Evolutionary conservation across 176 grass and related monocot species (phyloP).

Genomic region (Bothriochloa decipiens): DNA sequence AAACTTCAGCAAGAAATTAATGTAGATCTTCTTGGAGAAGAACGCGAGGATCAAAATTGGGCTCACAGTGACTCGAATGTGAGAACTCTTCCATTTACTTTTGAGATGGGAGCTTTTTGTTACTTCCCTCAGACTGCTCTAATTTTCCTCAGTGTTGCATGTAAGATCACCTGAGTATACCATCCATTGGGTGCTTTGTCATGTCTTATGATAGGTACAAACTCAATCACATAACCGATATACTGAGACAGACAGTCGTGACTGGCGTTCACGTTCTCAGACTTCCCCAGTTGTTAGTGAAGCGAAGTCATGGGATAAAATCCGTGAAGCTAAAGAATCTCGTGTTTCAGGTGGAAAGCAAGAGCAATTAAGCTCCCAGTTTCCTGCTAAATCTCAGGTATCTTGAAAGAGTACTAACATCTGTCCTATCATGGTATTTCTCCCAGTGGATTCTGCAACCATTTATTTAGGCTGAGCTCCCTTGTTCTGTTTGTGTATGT

Average conservation of each 20-base stretch:
- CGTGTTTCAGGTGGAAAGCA: slow-evolving; percentile 45
- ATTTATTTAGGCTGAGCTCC: slow-evolving; percentile 18
- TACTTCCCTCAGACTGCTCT: not conserved
- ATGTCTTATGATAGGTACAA: slow-evolving; percentile 42
- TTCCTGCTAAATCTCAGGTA: slow-evolving; percentile 51
- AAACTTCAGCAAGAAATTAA: slow-evolving; percentile 78
- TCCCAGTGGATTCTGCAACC: not conserved
- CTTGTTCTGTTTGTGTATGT: slow-evolving; percentile 18
- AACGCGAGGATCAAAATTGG: slow-evolving; percentile 80
- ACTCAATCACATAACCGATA: slow-evolving; percentile 55
- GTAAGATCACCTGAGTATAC: not conserved
- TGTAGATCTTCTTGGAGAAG: slow-evolving; percentile 61
- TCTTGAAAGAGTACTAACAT: slow-evolving; percentile 26
- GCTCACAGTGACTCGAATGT: slow-evolving; percentile 59
- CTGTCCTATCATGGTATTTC: not conserved
- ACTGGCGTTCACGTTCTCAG: slow-evolving; percentile 68
- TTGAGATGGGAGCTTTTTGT: slow-evolving; percentile 6
- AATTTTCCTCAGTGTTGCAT: not conserved
- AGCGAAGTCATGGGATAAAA: slow-evolving; percentile 73
- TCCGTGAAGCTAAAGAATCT: slow-evolving; percentile 46
- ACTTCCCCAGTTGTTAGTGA: slow-evolving; percentile 39
- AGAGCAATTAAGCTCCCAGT: slow-evolving; percentile 55
- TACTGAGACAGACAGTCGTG: slow-evolving; percentile 58
- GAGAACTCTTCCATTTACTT: slow-evolving; percentile 38
- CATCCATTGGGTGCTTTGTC: not conserved